These are phyloP conservation scores for Neofusicoccum sp. DNA, from an alignment of 2,329 filamentous ascomycete genomes.

Conservation along the genomic window DNA sequence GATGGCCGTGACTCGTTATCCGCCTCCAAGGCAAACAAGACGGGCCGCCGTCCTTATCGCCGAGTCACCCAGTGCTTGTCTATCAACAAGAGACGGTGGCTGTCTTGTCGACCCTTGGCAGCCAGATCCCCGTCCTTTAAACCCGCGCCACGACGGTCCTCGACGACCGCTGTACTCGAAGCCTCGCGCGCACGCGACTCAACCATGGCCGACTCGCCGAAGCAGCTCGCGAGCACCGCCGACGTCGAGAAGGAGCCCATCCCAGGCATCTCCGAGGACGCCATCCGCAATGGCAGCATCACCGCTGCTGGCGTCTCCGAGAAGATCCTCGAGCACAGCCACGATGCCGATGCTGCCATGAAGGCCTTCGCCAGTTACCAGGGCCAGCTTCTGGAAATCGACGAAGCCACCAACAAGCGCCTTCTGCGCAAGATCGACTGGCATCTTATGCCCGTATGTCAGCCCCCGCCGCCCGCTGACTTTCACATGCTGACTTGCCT, in stretches of 20 bases:
- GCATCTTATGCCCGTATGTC: slow-evolving; percentile 56
- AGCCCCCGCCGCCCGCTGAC: neutral
- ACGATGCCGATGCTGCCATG: slow-evolving; percentile 61
- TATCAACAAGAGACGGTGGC: neutral
- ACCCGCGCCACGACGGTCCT: neutral
- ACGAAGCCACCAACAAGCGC: slow-evolving; percentile 57
- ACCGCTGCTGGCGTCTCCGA: neutral
- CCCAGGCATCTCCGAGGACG: neutral
- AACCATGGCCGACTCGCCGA: slow-evolving; percentile 1
- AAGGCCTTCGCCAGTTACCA: slow-evolving; percentile 52
- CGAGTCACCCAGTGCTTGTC: slow-evolving; percentile 5
- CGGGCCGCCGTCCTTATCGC: slow-evolving; percentile 1
- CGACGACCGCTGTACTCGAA: too few relatives aligned
- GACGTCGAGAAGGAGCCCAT: slow-evolving; percentile 15
- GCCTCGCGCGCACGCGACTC: neutral
- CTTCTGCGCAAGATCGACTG: slow-evolving; percentile 61
- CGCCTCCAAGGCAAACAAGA: neutral
- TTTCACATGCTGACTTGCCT: neutral
- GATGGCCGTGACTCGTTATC: neutral
- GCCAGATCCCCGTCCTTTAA: neutral
- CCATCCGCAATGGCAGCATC: neutral
- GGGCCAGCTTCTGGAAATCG: slow-evolving; percentile 53
- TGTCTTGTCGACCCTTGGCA: neutral
- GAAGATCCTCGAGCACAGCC: slow-evolving; percentile 42
- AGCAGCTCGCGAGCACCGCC: neutral